These are phyloP conservation scores for Penicillium psychrosexuale DNA, from an alignment of 2,329 filamentous ascomycete genomes.

Conservation along the genomic window DNA sequence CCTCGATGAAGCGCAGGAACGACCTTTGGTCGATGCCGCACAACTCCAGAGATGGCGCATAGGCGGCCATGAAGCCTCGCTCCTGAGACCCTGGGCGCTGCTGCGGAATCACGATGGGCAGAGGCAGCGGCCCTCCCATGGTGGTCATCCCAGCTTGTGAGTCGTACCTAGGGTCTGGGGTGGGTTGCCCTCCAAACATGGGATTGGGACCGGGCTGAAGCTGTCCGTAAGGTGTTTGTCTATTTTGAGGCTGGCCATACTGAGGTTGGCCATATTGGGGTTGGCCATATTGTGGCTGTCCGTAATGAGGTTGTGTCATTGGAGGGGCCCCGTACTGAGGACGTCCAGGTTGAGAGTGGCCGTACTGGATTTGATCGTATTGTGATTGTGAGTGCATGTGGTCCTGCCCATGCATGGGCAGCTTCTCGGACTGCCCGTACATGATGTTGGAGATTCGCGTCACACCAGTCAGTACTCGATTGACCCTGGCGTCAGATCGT, in stretches of 20 bases:
- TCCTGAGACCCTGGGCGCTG: conserved; percentile 3
- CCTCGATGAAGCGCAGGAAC: conserved; percentile 30
- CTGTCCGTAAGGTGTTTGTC: not conserved
- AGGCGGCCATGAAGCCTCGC: conserved; percentile 6
- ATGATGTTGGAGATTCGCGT: not conserved
- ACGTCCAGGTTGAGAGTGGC: not conserved
- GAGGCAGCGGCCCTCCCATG: not conserved
- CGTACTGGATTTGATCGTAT: not conserved
- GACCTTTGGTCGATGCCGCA: conserved; percentile 1
- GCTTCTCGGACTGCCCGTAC: not conserved
- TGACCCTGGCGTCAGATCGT: not conserved
- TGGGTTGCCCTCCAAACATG: no score
- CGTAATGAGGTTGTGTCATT: not conserved
- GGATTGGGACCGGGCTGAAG: not conserved
- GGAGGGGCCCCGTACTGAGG: not conserved
- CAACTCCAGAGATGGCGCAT: not conserved
- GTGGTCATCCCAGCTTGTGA: not conserved
- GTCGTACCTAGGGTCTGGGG: not conserved
- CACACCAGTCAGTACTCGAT: not conserved
- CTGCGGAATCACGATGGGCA: conserved; percentile 3
- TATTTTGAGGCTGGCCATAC: not conserved
- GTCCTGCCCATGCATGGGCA: not conserved
- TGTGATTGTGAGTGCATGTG: not conserved
- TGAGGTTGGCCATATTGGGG: not conserved
- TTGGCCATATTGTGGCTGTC: not conserved